These are phyloP conservation scores for Wickerhamiella sergipiensis DNA, from an alignment of 805 yeast species.

Conservation along the genomic window DNA sequence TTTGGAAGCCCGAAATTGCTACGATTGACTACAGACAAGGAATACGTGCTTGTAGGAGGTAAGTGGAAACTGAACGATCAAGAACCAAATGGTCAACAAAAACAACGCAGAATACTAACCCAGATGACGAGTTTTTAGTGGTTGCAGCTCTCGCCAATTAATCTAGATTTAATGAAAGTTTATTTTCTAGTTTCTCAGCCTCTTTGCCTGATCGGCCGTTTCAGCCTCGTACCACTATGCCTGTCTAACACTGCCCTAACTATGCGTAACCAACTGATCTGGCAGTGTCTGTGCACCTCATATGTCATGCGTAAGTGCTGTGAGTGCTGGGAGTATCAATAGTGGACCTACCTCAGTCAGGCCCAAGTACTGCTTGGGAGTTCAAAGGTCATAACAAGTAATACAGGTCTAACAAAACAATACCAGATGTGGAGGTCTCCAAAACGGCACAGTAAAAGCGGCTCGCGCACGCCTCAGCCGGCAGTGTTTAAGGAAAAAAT, in stretches of 20 bases:
- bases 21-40: conserved; percentile 4
- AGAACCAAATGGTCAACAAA: not conserved
- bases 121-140: conserved; percentile 1
- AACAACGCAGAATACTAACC: not conserved
- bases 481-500: not conserved
- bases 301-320: too few species aligned
- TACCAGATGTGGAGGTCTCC: conserved; percentile 2
- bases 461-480: not conserved
- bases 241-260: too few species aligned
- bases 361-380: too few species aligned
- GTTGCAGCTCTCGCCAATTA: not conserved
- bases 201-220: too few species aligned
- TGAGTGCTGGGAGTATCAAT: too few species aligned
- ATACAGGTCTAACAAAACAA: too few species aligned
- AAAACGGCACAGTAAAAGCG: not conserved
- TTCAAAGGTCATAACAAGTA: too few species aligned
- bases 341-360: too few species aligned
- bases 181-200: not conserved
- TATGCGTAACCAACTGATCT: too few species aligned
- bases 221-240: too few species aligned
- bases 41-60: conserved; percentile 13
- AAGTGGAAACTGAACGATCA: conserved; percentile 5
- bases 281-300: too few species aligned
- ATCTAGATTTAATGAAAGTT: not conserved
- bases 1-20: conserved; percentile 2